Conservation (phyloP, 345 rosid species). For the Sonneratia alba region DNA sequence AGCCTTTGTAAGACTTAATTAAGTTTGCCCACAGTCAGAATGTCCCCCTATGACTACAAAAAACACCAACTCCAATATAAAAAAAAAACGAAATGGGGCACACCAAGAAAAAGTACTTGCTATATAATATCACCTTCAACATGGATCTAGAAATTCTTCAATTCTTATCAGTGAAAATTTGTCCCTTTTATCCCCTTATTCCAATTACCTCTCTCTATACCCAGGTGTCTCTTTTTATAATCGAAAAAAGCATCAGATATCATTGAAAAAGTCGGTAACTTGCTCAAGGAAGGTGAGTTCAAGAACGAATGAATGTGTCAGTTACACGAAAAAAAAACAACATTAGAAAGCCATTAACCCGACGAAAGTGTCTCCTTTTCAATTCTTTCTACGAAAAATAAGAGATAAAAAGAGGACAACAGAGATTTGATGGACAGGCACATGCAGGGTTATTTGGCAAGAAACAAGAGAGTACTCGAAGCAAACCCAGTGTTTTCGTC, state of each 20-base stretch:
- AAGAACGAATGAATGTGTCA: background rate
- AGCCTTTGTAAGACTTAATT: background rate
- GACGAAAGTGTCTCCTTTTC: background rate
- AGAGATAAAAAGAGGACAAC: background rate
- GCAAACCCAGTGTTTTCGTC: background rate
- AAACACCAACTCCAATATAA: background rate
- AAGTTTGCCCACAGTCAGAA: background rate
- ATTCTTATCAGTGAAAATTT: no score
- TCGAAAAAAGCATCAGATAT: no score
- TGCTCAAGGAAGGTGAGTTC: background rate
- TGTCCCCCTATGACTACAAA: background rate
- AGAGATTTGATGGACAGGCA: background rate
- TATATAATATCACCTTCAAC: no score
- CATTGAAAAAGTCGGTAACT: background rate
- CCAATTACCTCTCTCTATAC: no score
- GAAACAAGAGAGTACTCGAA: background rate
- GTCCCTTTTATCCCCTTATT: no score
- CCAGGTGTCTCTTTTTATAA: no score
- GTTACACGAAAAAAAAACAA: background rate
- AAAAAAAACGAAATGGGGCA: background rate
- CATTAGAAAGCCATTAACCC: background rate
- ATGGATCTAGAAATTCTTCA: no score
- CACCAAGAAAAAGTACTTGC: no score
- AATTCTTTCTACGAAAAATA: background rate
- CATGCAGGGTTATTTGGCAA: background rate